A percentile compares a stretch with the other conserved stretches of the same genome.
Conservation (phyloP, 371 early-diverging fungal species). For the Coemansia sp. region DNA sequence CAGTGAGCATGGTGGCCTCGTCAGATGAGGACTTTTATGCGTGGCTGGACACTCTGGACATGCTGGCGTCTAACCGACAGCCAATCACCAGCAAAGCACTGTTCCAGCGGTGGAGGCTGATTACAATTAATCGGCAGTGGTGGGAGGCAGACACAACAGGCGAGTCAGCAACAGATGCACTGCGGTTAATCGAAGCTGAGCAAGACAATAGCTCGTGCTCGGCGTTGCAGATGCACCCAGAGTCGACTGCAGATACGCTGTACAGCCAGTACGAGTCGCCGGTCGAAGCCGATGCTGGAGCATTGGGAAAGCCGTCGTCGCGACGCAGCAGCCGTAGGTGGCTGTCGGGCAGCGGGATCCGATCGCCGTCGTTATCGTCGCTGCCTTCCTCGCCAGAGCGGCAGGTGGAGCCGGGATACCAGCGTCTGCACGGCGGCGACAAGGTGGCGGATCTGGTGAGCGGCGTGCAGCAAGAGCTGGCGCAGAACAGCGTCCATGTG, state of each 20-base stretch:
- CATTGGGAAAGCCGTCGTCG: background rate
- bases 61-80: conserved; percentile 30
- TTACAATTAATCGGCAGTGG: conserved; percentile 45
- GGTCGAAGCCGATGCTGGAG: background rate
- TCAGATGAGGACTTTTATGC: conserved; percentile 36
- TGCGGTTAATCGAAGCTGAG: conserved; percentile 19
- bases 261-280: background rate
- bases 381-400: conserved; percentile 7
- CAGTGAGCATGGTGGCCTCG: conserved; percentile 45
- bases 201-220: background rate
- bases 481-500: conserved; percentile 23
- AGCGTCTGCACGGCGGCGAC: conserved; percentile 14
- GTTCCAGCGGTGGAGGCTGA: conserved; percentile 41
- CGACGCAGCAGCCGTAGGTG: conserved; percentile 13
- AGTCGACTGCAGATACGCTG: background rate
- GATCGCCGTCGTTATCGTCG: conserved; percentile 13
- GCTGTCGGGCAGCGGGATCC: conserved; percentile 11
- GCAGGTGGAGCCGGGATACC: background rate
- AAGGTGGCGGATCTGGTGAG: background rate
- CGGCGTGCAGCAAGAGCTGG: conserved; percentile 10
- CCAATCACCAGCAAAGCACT: conserved; percentile 31
- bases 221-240: background rate
- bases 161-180: conserved; percentile 38
- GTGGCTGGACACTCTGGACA: conserved; percentile 44
- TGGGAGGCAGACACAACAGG: conserved; percentile 39